Evolutionary conservation across 2,329 filamentous ascomycete genomes (phyloP), one percentile per base, ranked within the genome.

Genomic region (Aspergillus ochraceus): DNA sequence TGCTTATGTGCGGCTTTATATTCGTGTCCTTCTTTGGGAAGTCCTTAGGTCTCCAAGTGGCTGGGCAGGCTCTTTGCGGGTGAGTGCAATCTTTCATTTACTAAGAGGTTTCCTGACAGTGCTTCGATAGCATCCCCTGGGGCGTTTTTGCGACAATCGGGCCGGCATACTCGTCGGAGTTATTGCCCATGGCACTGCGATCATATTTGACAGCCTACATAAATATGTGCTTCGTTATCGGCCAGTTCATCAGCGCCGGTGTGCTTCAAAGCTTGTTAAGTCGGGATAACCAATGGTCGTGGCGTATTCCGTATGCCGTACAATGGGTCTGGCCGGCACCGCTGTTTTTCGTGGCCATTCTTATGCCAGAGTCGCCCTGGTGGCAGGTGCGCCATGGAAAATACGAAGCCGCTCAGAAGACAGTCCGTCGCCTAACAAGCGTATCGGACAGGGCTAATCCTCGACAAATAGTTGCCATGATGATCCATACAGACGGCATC

Each of bases 11-110:
- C 14, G 81, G 78, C 32, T 88, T 88, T 68, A 86, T 87, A 32
- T 77, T 85, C 61, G 81, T 89, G 66, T 86, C 87, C 71, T 89
- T 89, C 75, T 88, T 86, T 17, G 86, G 86, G 1, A 80, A 84
- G 64, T 86, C 83, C 62, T 80, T 88, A 24, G 76, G 83, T 62
- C 80, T 83, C 3, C 79, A 89, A 20, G 80, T 88, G 39, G 82
- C 82, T 3, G 86, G 84, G 29, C 85, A 88, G 70, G 83, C 89
- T 42, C 77, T 89, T 2, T 87, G 84, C 65, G 87, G 87, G 62
- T 63, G 19, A 49, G 60, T 55, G 3, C 6, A 10, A 22, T 24
- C 10, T 30, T 29, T 29, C 26, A 29, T 29, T 29, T 29, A 29
- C 26, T 29, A 29, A 9, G 8, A 8, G 6, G 9, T 9, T 36